Conservation (phyloP, 2,329 filamentous ascomycete genomes). For the Periglandula ipomoeae region DNA sequence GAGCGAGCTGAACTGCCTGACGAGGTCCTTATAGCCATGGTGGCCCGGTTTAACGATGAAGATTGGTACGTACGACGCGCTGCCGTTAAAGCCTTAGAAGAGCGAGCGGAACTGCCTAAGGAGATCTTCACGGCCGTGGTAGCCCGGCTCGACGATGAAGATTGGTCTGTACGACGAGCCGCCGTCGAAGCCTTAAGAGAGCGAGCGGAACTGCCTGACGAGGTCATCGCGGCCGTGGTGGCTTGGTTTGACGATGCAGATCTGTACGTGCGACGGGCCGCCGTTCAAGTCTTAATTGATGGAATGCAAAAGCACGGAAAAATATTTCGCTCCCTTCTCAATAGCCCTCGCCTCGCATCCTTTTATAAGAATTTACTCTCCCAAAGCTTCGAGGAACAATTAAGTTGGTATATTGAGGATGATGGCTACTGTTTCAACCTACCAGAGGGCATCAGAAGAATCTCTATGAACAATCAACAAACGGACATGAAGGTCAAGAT, state of each 20-base stretch:
- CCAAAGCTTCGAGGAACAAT: background rate
- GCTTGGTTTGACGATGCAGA: background rate
- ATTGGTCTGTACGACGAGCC: background rate
- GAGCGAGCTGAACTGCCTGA: conserved; percentile 7
- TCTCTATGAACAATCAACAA: background rate
- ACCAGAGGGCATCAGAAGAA: background rate
- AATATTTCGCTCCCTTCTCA: background rate
- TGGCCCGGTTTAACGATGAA: background rate
- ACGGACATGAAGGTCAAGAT: background rate
- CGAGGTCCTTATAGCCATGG: conserved; percentile 20
- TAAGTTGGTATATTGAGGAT: background rate
- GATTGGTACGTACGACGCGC: background rate
- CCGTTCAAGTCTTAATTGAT: background rate
- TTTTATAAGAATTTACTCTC: background rate
- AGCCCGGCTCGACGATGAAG: background rate
- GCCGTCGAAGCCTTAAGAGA: background rate
- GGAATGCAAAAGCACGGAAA: background rate
- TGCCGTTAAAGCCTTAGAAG: background rate
- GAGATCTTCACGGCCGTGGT: conserved; percentile 20
- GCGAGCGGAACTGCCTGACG: background rate
- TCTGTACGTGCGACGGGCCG: background rate
- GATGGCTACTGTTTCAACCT: background rate
- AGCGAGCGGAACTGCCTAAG: background rate
- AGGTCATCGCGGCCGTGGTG: background rate
- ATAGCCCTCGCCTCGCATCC: background rate